Evolutionary conservation across 2,329 filamentous ascomycete genomes (phyloP), one percentile per base, ranked within the genome.

Genomic region (Ascochyta clinopodiicola): DNA sequence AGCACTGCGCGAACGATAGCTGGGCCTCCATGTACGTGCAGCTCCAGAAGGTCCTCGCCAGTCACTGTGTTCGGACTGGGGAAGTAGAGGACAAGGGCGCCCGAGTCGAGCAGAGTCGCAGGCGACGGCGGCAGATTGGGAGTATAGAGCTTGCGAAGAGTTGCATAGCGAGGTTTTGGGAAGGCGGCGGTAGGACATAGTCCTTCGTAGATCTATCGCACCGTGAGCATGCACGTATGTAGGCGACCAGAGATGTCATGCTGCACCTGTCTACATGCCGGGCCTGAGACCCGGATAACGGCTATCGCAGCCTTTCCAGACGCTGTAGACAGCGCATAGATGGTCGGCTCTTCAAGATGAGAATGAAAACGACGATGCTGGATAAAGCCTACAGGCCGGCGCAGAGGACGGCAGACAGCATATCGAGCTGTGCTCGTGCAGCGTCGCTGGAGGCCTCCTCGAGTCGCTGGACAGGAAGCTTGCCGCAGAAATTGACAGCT

Each of bases 21-120:
- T 2, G 88, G 84, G 0, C 95, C 94, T 25, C 95, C 95, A 69
- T 99, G 95, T n/a, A 97, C 84, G 68, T 99, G 95, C 5, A 99
- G 77, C 73, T 99, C 95, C 2, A 99, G 83, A 1, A 98, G 82
- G 70, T 97, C 92, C 72, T 98, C 93, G 27, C 95, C 95, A 0
- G 95, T 99, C 8, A 91, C 92, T 0, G 92, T 96, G 44, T 85
- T 84, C 0, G 94, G 93, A 0, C 80, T 82, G 0, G 91, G 90
- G 63, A 98, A 96, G 77, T 89, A 91, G 25, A 98, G 82, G 2
- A 96, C 81, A 12, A 98, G 76, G 0, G 95, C 90, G 45, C 87
- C 85, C 0, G 92, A 85, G 71, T 99, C 95, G 22, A 91, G 82
- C 15, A 88, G 72, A 12, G 76, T 76, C 3, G 80, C 75, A 4